Percentiles rank a stretch among this genome's conserved stretches.
phyloP scores from a whole-genome alignment of 371 early-diverging fungal genomes.

The Fennellomyces sp. region DNA sequence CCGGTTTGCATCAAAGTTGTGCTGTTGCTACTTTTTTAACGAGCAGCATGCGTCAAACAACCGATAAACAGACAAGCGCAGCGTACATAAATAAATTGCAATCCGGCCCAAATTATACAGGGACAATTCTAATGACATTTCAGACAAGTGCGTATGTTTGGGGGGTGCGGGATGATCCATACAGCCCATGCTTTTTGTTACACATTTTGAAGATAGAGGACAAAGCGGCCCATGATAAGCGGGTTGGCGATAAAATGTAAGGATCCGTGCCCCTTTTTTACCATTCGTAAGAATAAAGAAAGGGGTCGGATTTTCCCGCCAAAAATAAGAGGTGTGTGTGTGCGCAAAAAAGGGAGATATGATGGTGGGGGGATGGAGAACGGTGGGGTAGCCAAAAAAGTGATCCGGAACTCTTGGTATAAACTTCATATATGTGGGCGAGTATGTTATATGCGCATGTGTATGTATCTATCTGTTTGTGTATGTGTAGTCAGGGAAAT shows the following conservation, averaged over 20 bases:
- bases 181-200: no score
- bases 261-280: no score
- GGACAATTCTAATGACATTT: conserved; percentile 20
- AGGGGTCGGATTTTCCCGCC: neutral
- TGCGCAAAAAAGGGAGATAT: neutral
- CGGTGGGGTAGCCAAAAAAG: neutral
- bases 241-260: no score
- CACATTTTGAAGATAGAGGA: no score
- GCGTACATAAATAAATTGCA: conserved; percentile 22
- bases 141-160: neutral
- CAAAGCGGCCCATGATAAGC: no score
- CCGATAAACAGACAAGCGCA: conserved; percentile 19
- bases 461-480: neutral
- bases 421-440: conserved; percentile 17
- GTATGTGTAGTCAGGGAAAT: conserved; percentile 8
- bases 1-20: no score
- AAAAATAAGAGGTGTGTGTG: neutral
- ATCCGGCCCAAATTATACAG: conserved; percentile 16
- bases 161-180: neutral
- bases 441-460: conserved; percentile 9
- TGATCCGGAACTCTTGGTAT: conserved; percentile 3
- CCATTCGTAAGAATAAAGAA: no score
- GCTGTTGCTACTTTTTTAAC: neutral
- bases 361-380: neutral
- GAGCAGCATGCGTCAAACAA: conserved; percentile 5